phyloP scores from a whole-genome alignment of 1,284 basidiomycete genomes.

The Rhodotorula sp. region DNA sequence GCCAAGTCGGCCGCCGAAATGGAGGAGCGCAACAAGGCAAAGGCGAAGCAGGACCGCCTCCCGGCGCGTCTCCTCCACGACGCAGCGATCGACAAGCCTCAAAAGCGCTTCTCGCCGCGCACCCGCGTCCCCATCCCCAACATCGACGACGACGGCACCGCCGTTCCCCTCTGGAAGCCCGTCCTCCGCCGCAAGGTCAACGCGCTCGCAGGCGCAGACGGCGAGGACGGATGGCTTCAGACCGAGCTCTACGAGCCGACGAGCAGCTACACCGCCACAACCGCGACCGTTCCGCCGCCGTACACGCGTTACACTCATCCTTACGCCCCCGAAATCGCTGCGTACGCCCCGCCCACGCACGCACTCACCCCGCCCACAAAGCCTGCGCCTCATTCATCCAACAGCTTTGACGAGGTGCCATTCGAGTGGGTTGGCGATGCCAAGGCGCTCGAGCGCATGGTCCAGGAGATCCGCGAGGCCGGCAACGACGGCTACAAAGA shows the following conservation, averaged over 20 bases:
- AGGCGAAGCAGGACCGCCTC: slow-evolving; percentile 15
- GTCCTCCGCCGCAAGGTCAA: slow-evolving; percentile 15
- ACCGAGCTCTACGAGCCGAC: slow-evolving; percentile 26
- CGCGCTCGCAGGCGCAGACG: slow-evolving; percentile 7
- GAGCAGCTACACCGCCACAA: slow-evolving; percentile 18
- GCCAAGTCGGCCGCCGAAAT: slow-evolving; percentile 13
- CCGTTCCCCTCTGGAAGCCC: slow-evolving; percentile 62
- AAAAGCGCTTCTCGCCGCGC: slow-evolving; percentile 65
- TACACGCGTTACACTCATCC: slow-evolving; percentile 34
- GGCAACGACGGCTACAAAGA: slow-evolving; percentile 62
- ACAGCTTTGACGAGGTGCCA: slow-evolving; percentile 67
- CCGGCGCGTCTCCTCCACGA: slow-evolving; percentile 31
- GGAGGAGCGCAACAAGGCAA: neutral
- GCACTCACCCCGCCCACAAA: slow-evolving; percentile 30
- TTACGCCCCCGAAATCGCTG: slow-evolving; percentile 40
- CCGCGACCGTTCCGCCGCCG: slow-evolving; percentile 23
- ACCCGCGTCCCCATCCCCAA: slow-evolving; percentile 59
- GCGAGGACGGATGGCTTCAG: slow-evolving; percentile 16
- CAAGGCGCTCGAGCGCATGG: slow-evolving; percentile 63
- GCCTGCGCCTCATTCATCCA: slow-evolving; percentile 23
- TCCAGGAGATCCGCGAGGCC: slow-evolving; percentile 61
- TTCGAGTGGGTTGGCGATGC: slow-evolving; percentile 73
- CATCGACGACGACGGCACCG: slow-evolving; percentile 63
- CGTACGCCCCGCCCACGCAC: slow-evolving; percentile 50
- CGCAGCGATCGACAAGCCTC: slow-evolving; percentile 64